Percentiles rank a stretch among this genome's conserved stretches.
Conservation (phyloP, 2,329 filamentous ascomycete species). For the Aureobasidium sp. region DNA sequence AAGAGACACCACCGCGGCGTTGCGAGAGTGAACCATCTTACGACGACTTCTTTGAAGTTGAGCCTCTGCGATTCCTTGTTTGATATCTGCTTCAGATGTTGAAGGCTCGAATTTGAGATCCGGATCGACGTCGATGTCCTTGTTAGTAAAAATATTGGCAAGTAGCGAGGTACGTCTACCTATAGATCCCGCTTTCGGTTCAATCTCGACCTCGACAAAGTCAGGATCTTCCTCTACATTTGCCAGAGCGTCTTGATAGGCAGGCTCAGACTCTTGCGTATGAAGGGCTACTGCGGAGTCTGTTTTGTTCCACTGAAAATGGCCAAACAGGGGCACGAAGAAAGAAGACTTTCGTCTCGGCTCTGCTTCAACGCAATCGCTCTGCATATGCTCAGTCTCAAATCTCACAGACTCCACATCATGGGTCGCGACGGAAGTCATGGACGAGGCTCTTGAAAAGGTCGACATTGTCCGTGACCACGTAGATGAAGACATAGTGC, state of each 20-base stretch:
- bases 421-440: background rate
- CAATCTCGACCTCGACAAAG: conserved; percentile 4
- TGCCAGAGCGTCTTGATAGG: conserved; percentile 1
- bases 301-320: conserved; percentile 1
- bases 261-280: background rate
- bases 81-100: background rate
- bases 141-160: conserved; percentile 8
- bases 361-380: background rate
- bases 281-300: background rate
- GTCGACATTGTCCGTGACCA: conserved; percentile 7
- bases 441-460: conserved; percentile 1
- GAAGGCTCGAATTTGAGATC: conserved; percentile 5
- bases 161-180: background rate
- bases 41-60: background rate
- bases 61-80: background rate
- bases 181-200: background rate
- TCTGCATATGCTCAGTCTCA: background rate
- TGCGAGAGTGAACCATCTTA: conserved; percentile 9
- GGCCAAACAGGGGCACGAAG: background rate
- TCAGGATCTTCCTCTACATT: conserved; percentile 4
- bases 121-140: conserved; percentile 6
- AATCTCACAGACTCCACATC: background rate
- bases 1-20: background rate
- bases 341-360: background rate
- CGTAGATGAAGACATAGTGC: background rate